Evolutionary conservation across 768 basidiomycete species (phyloP).

Genomic region (Lactarius evosmus): DNA sequence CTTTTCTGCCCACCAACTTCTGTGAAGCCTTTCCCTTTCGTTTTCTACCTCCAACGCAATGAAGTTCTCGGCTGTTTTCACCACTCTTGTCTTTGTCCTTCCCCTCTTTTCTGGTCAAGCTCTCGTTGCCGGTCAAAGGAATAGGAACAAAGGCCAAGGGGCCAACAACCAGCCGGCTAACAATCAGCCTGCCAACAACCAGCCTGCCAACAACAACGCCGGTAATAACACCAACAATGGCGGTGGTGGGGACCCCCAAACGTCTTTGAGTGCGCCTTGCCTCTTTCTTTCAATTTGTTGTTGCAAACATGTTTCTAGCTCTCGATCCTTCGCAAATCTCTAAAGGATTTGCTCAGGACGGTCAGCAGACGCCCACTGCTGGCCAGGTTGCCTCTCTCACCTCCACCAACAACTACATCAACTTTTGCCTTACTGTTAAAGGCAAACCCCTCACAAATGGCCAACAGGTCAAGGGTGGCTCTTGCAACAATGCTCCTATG

Average conservation of each 20-base stretch:
- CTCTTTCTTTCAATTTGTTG: neutral
- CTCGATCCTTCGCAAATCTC: constrained; percentile 54
- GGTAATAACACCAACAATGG: neutral
- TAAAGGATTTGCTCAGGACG: constrained; percentile 52
- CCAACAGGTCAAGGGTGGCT: constrained; percentile 47
- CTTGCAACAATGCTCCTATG: constrained; percentile 62
- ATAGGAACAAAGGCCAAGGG: neutral
- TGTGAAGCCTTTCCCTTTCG: constrained; percentile 40
- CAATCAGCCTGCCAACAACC: too few species aligned
- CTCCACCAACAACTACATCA: constrained; percentile 73
- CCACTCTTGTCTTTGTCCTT: constrained; percentile 12
- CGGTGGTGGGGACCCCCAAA: constrained; percentile 39
- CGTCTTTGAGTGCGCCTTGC: constrained; percentile 38
- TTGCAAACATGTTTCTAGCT: constrained; percentile 27
- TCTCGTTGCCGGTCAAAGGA: constrained; percentile 3
- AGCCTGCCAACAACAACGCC: constrained; percentile 18
- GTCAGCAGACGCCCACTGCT: constrained; percentile 37
- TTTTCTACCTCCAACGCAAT: constrained; percentile 20
- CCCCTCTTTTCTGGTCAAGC: constrained; percentile 15
- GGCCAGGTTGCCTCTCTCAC: constrained; percentile 57
- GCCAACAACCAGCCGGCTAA: too few species aligned
- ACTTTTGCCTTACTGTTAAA: constrained; percentile 53
- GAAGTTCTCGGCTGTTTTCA: constrained; percentile 24
- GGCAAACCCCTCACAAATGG: constrained; percentile 61
- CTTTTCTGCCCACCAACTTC: constrained; percentile 45